Evolutionary conservation across 805 yeast species (phyloP).

Genomic region (Yamadazyma kitorensis): DNA sequence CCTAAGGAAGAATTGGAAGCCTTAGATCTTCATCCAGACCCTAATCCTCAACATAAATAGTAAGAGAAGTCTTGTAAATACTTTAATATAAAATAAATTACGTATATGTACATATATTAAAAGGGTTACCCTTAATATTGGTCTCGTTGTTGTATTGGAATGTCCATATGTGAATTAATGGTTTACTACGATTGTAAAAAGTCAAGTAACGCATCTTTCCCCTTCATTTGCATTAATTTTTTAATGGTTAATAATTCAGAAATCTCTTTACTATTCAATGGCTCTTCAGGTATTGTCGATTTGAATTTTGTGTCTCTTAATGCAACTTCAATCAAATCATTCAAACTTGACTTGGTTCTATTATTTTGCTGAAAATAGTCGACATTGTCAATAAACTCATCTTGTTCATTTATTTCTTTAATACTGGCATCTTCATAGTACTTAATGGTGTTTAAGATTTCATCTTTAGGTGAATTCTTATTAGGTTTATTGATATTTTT

Average conservation of each 20-base stretch:
- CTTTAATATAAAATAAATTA: too few species aligned
- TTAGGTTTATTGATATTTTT: constrained; percentile 21
- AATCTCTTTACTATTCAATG: constrained; percentile 35
- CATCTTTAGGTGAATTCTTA: constrained; percentile 18
- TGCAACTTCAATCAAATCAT: constrained; percentile 46
- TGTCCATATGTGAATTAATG: constrained; percentile 5
- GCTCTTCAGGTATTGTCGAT: neutral
- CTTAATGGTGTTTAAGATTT: constrained; percentile 19
- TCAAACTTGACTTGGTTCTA: constrained; percentile 37
- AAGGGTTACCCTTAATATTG: too few species aligned
- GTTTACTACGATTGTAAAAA: constrained; percentile 44
- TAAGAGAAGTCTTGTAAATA: too few species aligned
- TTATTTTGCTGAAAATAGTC: constrained; percentile 7
- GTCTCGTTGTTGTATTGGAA: constrained; percentile 1
- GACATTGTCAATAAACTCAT: constrained; percentile 10
- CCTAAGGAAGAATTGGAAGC: constrained; percentile 44
- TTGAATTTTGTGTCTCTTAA: constrained; percentile 12
- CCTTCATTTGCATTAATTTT: constrained; percentile 63
- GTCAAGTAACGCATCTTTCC: constrained; percentile 59
- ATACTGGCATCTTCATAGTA: constrained; percentile 22
- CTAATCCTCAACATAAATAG: too few species aligned
- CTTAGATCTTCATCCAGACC: constrained; percentile 7
- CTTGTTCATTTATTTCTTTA: constrained; percentile 5
- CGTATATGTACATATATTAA: too few species aligned
- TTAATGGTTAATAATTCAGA: constrained; percentile 54